Evolutionary conservation across 768 basidiomycete genomes (phyloP).

Genomic region (Tricholoma sp.): DNA sequence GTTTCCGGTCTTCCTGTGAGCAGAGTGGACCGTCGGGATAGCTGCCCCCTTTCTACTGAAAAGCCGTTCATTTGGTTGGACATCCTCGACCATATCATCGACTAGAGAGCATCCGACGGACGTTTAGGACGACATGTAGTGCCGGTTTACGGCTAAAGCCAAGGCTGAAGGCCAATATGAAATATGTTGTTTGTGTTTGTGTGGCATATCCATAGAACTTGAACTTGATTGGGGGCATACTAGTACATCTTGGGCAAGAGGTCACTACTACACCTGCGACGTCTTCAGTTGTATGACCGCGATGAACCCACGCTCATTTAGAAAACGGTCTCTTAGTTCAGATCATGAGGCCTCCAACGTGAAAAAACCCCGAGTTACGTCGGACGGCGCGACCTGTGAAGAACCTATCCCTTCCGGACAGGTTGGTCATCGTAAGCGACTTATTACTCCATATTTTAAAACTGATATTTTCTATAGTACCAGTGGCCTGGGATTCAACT

Average conservation of each 20-base stretch:
- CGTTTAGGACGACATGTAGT: background rate
- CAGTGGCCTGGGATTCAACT: background rate
- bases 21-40: slow-evolving; percentile 6
- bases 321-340: background rate
- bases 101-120: too few species aligned
- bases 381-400: background rate
- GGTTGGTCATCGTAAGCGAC: background rate
- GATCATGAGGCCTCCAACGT: background rate
- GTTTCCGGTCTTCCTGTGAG: background rate
- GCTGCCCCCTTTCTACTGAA: slow-evolving; percentile 8
- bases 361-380: background rate
- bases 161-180: background rate
- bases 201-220: too few species aligned
- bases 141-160: too few species aligned
- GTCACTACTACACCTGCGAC: too few species aligned
- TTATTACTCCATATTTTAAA: background rate
- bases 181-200: background rate
- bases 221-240: too few species aligned
- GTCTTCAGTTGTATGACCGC: background rate
- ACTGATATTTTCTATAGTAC: background rate
- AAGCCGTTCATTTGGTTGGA: slow-evolving; percentile 13
- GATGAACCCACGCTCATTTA: background rate
- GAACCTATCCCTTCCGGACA: background rate
- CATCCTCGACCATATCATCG: slow-evolving; percentile 15
- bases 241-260: too few species aligned